phyloP scores from a whole-genome alignment of 140 eudicot species.

The Oenanthe javanica region DNA sequence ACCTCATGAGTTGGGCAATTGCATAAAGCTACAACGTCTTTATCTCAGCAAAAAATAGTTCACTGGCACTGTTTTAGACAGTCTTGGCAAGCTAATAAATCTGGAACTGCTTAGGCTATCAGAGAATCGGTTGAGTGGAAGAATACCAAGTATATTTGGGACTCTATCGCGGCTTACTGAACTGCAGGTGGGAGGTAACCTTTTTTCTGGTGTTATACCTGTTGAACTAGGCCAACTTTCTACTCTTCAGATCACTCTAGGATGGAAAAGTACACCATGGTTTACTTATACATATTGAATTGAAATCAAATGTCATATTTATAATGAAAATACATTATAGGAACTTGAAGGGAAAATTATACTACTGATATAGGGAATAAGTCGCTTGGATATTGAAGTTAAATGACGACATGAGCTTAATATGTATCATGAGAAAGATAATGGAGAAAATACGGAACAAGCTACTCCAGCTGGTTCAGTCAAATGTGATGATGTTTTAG shows the following conservation, averaged over 20 bases:
- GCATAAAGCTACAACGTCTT: slow-evolving; percentile 72
- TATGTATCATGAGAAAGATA: too few relatives aligned
- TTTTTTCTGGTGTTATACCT: slow-evolving; percentile 66
- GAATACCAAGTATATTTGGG: slow-evolving; percentile 65
- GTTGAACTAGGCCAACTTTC: slow-evolving; percentile 59
- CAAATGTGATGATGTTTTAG: too few relatives aligned
- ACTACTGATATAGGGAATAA: too few relatives aligned
- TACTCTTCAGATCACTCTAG: slow-evolving; percentile 66
- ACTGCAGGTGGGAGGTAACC: slow-evolving; percentile 90
- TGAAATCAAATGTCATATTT: too few relatives aligned
- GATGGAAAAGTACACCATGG: too few relatives aligned
- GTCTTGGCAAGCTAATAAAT: slow-evolving; percentile 60
- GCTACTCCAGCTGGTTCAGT: too few relatives aligned
- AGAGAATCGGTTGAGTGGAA: slow-evolving; percentile 54
- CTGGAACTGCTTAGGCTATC: slow-evolving; percentile 78
- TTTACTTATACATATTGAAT: too few relatives aligned
- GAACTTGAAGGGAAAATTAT: too few relatives aligned
- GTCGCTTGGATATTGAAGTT: too few relatives aligned
- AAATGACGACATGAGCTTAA: too few relatives aligned
- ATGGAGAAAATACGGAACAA: too few relatives aligned
- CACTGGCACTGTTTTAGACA: slow-evolving; percentile 48
- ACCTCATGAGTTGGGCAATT: slow-evolving; percentile 61
- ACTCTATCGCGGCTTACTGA: slow-evolving; percentile 61
- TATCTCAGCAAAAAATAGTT: slow-evolving; percentile 73
- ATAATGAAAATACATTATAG: too few relatives aligned